phyloP scores from a whole-genome alignment of 108 stramenopile species.

The Discostella pseudostelligera region DNA sequence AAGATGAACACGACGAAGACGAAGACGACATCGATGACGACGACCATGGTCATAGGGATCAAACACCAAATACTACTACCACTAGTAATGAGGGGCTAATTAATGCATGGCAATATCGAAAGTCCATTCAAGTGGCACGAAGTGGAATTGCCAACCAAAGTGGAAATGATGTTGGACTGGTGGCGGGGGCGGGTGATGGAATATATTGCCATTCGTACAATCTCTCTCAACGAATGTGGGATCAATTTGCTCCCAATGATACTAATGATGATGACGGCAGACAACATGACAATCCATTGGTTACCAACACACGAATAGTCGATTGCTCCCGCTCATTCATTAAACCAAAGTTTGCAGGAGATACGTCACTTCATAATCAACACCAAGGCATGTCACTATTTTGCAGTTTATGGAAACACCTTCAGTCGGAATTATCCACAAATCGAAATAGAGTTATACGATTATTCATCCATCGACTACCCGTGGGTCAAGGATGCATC shows the following conservation, averaged over 20 bases:
- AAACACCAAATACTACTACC: conserved; percentile 8
- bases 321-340: conserved; percentile 16
- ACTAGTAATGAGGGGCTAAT: conserved; percentile 61
- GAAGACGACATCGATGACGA: conserved; percentile 3
- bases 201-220: conserved; percentile 84
- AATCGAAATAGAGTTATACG: conserved; percentile 54
- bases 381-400: conserved; percentile 38
- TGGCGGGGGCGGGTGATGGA: conserved; percentile 16
- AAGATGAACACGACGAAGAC: conserved; percentile 33
- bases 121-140: conserved; percentile 70
- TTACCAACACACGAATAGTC: conserved; percentile 24
- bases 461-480: conserved; percentile 57
- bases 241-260: conserved; percentile 47
- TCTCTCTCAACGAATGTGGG: conserved; percentile 59
- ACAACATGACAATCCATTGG: conserved; percentile 20
- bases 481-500: conserved; percentile 41
- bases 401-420: conserved; percentile 29
- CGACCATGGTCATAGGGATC: conserved; percentile 19
- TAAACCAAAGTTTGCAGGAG: not conserved
- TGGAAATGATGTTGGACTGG: not conserved
- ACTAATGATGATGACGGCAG: not conserved
- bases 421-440: conserved; percentile 24
- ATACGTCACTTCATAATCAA: conserved; percentile 6
- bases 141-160: conserved; percentile 35
- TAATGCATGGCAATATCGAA: conserved; percentile 87